Percentiles rank a stretch among this genome's conserved stretches.
phyloP scores from a whole-genome alignment of 495 filamentous ascomycete species.

The Pyrenula massariospora region DNA sequence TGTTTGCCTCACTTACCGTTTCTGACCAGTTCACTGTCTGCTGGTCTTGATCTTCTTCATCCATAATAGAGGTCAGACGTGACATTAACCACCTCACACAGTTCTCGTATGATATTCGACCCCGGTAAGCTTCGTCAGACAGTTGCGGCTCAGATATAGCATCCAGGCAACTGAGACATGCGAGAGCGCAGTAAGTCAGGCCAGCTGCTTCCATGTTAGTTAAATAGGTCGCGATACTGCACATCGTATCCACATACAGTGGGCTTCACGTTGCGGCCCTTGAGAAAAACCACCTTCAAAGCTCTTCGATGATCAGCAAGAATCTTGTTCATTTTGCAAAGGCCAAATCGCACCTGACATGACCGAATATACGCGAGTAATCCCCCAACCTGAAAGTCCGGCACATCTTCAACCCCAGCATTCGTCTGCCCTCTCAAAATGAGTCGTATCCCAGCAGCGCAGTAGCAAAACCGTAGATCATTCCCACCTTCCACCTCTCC shows the following conservation, averaged over 20 bases:
- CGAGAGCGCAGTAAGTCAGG: conserved; percentile 74
- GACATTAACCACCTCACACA: conserved; percentile 55
- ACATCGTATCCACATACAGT: conserved; percentile 45
- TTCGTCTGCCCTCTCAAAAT: conserved; percentile 53
- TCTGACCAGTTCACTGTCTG: conserved; percentile 20
- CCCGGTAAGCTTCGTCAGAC: conserved; percentile 14
- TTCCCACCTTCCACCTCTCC: conserved; percentile 60
- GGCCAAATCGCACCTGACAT: conserved; percentile 53
- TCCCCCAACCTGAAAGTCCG: conserved; percentile 65
- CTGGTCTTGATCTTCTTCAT: conserved; percentile 19
- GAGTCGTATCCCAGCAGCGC: conserved; percentile 69
- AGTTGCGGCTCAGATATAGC: conserved; percentile 58
- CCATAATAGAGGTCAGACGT: conserved; percentile 50
- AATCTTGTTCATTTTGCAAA: conserved; percentile 15
- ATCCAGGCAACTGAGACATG: conserved; percentile 9
- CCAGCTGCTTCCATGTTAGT: conserved; percentile 47
- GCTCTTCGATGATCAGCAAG: conserved; percentile 36
- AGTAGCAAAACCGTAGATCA: conserved; percentile 81
- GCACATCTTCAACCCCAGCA: conserved; percentile 38
- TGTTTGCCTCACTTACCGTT: background rate
- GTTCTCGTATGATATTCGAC: conserved; percentile 19
- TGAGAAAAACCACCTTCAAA: conserved; percentile 88
- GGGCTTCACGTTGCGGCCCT: conserved; percentile 70
- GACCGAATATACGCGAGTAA: conserved; percentile 59
- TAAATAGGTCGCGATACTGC: conserved; percentile 9